Conservation (phyloP, 2,329 filamentous ascomycete genomes). For the Colletotrichum siamense region DNA sequence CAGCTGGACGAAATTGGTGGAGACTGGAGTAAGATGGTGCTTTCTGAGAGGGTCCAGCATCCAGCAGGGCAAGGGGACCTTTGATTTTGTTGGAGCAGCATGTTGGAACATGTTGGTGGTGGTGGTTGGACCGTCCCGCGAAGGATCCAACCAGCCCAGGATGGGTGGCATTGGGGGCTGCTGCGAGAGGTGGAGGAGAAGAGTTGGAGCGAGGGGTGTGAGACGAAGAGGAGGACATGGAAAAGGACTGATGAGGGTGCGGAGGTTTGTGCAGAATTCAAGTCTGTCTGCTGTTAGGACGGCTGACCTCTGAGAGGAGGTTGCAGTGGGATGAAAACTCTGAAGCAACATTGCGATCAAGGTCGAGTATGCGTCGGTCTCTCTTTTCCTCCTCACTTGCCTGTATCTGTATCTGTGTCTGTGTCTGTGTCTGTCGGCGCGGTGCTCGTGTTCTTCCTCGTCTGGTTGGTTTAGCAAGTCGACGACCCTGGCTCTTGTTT, state of each 20-base stretch:
- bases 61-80: neutral
- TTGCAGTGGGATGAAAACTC: neutral
- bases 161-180: constrained; percentile 16
- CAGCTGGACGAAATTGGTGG: neutral
- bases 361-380: neutral
- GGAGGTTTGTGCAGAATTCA: neutral
- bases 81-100: neutral
- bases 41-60: neutral
- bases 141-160: constrained; percentile 11
- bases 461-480: neutral
- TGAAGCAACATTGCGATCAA: neutral
- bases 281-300: neutral
- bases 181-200: neutral
- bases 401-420: neutral
- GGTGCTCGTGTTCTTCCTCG: neutral
- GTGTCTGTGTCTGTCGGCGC: neutral
- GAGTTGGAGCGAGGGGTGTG: neutral
- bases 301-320: neutral
- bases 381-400: neutral
- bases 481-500: neutral
- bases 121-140: constrained; percentile 1
- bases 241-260: neutral
- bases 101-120: neutral
- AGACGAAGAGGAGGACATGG: neutral
- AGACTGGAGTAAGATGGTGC: neutral